Evolutionary conservation across 306 rosid genomes (phyloP).

Genomic region (Dalbergia oliveri): DNA sequence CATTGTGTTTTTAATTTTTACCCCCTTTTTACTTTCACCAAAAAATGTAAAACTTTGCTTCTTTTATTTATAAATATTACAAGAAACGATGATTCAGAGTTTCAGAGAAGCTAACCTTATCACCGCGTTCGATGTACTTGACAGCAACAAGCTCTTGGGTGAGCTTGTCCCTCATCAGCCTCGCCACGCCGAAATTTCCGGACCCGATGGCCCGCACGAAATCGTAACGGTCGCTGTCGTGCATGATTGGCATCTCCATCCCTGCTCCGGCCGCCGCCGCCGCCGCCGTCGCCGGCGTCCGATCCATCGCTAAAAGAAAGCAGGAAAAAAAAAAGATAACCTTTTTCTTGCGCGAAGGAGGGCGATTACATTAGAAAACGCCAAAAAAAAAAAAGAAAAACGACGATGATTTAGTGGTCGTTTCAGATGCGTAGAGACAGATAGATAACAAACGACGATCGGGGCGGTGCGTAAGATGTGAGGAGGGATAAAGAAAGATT

Average conservation of each 20-base stretch:
- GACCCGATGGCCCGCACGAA: slow-evolving; percentile 86
- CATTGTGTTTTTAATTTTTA: neutral
- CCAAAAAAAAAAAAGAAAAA: neutral
- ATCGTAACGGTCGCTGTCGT: slow-evolving; percentile 92
- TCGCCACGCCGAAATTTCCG: slow-evolving; percentile 90
- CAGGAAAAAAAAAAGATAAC: neutral
- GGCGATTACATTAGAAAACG: slow-evolving; percentile 43
- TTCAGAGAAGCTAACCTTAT: slow-evolving; percentile 62
- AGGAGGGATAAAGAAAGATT: neutral
- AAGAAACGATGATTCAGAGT: neutral
- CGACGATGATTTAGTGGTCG: neutral
- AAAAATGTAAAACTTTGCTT: neutral
- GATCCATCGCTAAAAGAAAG: slow-evolving; percentile 59
- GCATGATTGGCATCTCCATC: slow-evolving; percentile 90
- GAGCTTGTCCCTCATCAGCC: slow-evolving; percentile 88
- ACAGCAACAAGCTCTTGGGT: slow-evolving; percentile 92
- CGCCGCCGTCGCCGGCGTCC: slow-evolving; percentile 39
- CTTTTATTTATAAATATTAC: neutral
- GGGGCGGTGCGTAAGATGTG: neutral
- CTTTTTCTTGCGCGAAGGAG: slow-evolving; percentile 1
- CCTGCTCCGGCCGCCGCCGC: slow-evolving; percentile 56
- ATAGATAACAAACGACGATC: neutral
- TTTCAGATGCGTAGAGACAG: neutral
- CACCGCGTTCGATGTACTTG: slow-evolving; percentile 91
- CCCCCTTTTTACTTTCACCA: neutral